Evolutionary conservation across 495 filamentous ascomycete genomes (phyloP).

Genomic region (Lophiostoma macrostomum): DNA sequence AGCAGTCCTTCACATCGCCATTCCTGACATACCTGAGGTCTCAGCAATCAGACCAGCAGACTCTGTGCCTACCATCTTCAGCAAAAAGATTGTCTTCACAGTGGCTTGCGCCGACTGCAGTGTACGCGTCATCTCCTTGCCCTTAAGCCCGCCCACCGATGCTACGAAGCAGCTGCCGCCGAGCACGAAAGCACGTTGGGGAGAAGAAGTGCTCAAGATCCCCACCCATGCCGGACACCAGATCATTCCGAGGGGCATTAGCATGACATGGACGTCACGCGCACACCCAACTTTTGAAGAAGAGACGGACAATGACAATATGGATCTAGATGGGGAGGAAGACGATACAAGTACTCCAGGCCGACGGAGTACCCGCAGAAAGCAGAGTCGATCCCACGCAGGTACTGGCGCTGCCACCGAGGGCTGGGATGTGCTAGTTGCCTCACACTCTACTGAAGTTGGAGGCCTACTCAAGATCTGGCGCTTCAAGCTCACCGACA

Average conservation of each 20-base stretch:
- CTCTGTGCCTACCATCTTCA: conserved; percentile 59
- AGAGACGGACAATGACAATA: conserved; percentile 34
- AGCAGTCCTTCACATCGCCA: conserved; percentile 41
- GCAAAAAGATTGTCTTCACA: conserved; percentile 64
- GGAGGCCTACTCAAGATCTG: conserved; percentile 61
- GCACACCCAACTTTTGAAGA: conserved; percentile 35
- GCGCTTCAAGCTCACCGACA: conserved; percentile 46
- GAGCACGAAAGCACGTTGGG: conserved; percentile 12
- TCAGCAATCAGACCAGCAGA: conserved; percentile 35
- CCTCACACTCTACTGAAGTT: conserved; percentile 64
- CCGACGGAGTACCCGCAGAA: background rate
- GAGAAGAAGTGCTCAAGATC: conserved; percentile 27
- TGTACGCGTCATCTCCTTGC: conserved; percentile 67
- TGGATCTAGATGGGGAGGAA: conserved; percentile 27
- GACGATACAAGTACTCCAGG: conserved; percentile 3
- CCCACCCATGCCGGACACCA: conserved; percentile 30
- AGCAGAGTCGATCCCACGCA: conserved; percentile 21
- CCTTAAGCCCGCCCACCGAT: conserved; percentile 69
- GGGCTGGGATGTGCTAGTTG: conserved; percentile 56
- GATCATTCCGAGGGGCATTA: conserved; percentile 54
- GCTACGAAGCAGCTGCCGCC: conserved; percentile 38
- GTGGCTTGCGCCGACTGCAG: conserved; percentile 68
- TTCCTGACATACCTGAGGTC: conserved; percentile 35
- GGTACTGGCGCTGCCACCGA: conserved; percentile 15
- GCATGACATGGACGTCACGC: conserved; percentile 62